phyloP scores from a whole-genome alignment of 306 rosid genomes.

The Lathyrus oleraceus region DNA sequence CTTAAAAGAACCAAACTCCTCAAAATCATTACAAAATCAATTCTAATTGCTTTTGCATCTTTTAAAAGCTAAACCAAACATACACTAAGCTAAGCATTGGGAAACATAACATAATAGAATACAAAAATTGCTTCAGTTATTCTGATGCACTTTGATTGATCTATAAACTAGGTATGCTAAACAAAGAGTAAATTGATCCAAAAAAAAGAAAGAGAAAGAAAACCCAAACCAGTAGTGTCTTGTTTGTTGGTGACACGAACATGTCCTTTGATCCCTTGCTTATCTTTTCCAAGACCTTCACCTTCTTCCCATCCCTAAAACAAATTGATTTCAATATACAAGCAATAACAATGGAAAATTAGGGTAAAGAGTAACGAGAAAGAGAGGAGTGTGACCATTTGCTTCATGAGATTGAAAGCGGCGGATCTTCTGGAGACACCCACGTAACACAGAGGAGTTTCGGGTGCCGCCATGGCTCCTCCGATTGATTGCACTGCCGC shows the following conservation, averaged over 20 bases:
- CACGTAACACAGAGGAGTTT: constrained; percentile 83
- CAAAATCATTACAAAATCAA: too few relatives aligned
- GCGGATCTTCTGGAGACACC: constrained; percentile 90
- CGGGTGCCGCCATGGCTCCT: constrained; percentile 84
- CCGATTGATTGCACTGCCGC: neutral
- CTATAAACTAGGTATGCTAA: neutral
- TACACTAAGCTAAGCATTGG: too few relatives aligned
- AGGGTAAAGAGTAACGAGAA: neutral
- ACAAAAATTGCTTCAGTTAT: neutral
- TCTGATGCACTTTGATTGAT: neutral
- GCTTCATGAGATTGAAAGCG: constrained; percentile 97
- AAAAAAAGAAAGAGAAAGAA: neutral
- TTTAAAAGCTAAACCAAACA: neutral
- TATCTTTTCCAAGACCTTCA: constrained; percentile 92
- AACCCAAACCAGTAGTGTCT: constrained; percentile 80
- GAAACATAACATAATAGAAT: neutral
- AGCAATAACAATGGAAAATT: neutral
- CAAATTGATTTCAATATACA: neutral
- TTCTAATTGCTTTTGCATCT: too few relatives aligned
- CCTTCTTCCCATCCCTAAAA: constrained; percentile 99
- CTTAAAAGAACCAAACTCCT: too few relatives aligned
- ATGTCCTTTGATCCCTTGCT: constrained; percentile 89
- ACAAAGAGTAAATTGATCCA: neutral
- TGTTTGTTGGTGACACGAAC: constrained; percentile 85
- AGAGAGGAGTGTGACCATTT: constrained; percentile 58